Base-by-base conservation (phyloP, 768 basidiomycete genomes). In the Russula vinacea region DNA sequence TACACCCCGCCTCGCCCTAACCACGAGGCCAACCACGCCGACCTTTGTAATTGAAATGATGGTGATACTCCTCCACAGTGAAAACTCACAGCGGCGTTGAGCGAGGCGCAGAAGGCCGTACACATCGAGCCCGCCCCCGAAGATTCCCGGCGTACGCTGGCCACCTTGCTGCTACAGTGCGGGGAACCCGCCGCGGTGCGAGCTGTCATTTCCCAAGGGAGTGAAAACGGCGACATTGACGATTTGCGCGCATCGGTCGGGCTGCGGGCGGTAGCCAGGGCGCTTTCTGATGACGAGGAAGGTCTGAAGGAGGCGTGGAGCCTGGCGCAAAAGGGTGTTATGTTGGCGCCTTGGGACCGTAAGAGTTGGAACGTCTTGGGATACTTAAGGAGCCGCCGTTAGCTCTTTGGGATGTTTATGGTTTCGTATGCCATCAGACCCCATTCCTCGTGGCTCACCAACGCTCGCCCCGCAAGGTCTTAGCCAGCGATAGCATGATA, bases 291-390 rank as follows among this genome's bases (percentile, higher is more conserved):
- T 9, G 66, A 62, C 5, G 60, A 58, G 17, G 62, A 56, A 62
- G 58, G 60, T 67, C 40, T 66, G 42, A 73, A 66, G 9, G 64
- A 64, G 26, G 81, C 81, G 2, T 70, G 79, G 54, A 76, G 72
- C 24, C 76, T 78, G 58, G 84, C 84, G 14, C 88, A 90, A 70
- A 83, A 83, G 70, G 84, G 84, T 1, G 77, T 90, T 55, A 79
- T 85, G 79, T 76, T 90, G 53, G 74, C 79, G 3, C 87, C 87
- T 9, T 84, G 81, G 69, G 77, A 80, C 24, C 40, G 70, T 60
- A 73, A 69, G 39, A 82, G 78, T 59, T 91, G 89, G 90, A 73
- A 79, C 68, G 79, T 80, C 29, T 71, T 91, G 63, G 86, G 83
- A 19, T 85, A 80, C 76, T 80, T 84, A 66, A 65, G 45, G n/a